These are phyloP conservation scores for Oehlia diaphana DNA, from an alignment of 192 early-diverging fungal genomes.

Conservation along the genomic window DNA sequence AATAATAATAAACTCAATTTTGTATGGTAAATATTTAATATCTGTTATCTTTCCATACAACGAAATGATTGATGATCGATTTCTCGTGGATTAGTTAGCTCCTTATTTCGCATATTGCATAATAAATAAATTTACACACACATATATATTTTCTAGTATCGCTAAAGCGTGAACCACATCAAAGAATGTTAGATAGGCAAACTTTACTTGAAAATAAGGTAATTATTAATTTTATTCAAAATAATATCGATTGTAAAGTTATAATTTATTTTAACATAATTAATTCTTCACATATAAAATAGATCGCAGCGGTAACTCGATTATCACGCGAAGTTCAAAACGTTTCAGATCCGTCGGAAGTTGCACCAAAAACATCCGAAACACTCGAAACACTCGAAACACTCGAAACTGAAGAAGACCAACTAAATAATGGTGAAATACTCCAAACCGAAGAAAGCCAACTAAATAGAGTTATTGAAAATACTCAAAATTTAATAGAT, in stretches of 20 bases:
- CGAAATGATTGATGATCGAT: too few species aligned
- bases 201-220: not conserved
- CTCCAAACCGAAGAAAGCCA: not conserved
- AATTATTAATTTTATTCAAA: not conserved
- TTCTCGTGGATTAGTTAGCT: not conserved
- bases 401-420: too few species aligned
- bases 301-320: not conserved
- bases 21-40: too few species aligned
- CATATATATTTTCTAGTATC: not conserved
- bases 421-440: too few species aligned
- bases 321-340: not conserved
- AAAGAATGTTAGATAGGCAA: not conserved
- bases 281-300: not conserved
- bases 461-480: not conserved
- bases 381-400: too few species aligned
- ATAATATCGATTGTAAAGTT: not conserved
- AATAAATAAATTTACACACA: not conserved
- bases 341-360: too few species aligned
- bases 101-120: not conserved
- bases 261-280: not conserved
- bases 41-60: too few species aligned
- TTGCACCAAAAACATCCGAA: too few species aligned
- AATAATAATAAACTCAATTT: too few species aligned
- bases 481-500: not conserved
- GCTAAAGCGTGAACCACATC: not conserved